Evolutionary conservation across 148 eudicot species (phyloP).

Genomic region (Cornus suecica): DNA sequence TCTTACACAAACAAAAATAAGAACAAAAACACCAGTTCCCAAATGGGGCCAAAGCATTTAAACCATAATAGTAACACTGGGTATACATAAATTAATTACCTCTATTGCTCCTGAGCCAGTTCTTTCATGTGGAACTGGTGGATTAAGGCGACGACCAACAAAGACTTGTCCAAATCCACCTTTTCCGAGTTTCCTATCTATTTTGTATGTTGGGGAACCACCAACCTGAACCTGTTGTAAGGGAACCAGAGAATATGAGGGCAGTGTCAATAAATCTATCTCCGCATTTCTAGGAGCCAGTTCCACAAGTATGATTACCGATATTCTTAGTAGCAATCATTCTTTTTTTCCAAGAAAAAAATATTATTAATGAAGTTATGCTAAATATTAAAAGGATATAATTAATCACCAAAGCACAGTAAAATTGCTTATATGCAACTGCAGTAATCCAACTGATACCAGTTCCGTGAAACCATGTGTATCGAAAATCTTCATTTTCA

Average conservation of each 20-base stretch:
- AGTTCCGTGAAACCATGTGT: no score
- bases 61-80: no score
- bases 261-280: no score
- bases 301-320: background rate
- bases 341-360: no score
- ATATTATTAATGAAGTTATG: no score
- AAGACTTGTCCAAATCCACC: constrained; percentile 89
- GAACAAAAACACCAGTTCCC: no score
- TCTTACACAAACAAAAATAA: no score
- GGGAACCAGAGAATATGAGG: background rate
- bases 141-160: constrained; percentile 59
- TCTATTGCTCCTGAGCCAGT: constrained; percentile 60
- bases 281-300: background rate
- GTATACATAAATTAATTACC: constrained; percentile 31
- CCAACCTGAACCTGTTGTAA: constrained; percentile 57
- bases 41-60: no score
- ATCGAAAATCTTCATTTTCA: no score
- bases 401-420: background rate
- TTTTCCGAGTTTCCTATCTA: constrained; percentile 66
- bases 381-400: no score
- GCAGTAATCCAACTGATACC: background rate
- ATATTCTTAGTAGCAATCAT: background rate
- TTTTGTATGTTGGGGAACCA: constrained; percentile 52
- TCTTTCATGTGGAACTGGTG: constrained; percentile 44
- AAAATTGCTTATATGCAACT: background rate